phyloP scores from a whole-genome alignment of 352 stramenopile species.

The Phytopythium mirpurense region DNA sequence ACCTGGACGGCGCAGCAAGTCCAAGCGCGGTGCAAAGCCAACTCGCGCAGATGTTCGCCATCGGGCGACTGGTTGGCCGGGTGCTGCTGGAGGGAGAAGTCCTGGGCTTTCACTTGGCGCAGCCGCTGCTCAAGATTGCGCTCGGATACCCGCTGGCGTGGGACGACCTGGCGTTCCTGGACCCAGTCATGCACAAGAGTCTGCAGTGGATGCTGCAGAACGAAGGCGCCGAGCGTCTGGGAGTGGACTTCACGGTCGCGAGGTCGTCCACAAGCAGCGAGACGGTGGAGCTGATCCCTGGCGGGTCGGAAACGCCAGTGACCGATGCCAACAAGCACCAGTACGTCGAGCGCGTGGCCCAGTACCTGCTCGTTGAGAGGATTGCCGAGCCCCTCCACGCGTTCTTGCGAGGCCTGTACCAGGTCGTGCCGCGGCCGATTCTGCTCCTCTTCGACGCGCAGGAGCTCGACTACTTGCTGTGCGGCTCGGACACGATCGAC shows the following conservation, averaged over 20 bases:
- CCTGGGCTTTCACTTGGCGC: conserved; percentile 86
- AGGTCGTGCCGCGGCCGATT: conserved; percentile 89
- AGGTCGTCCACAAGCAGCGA: conserved; percentile 8
- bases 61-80: conserved; percentile 39
- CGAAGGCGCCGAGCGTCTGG: conserved; percentile 28
- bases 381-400: conserved; percentile 68
- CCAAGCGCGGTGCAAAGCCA: conserved; percentile 24
- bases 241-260: conserved; percentile 33
- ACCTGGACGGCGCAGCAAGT: conserved; percentile 25
- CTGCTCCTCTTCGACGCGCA: conserved; percentile 94
- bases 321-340: conserved; percentile 89
- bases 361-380: conserved; percentile 89
- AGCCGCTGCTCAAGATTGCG: conserved; percentile 43
- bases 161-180: conserved; percentile 33
- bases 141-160: conserved; percentile 35
- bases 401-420: conserved; percentile 92
- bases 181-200: conserved; percentile 40
- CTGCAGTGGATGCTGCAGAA: conserved; percentile 45
- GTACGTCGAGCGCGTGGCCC: conserved; percentile 83
- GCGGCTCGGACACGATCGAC: conserved; percentile 90
- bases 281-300: conserved; percentile 36
- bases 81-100: conserved; percentile 85
- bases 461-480: conserved; percentile 93
- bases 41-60: conserved; percentile 37
- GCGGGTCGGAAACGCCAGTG: conserved; percentile 55